Percentiles rank a stretch among this genome's conserved stretches.
Conservation (phyloP, 495 filamentous ascomycete genomes). For the Trichocladium antarcticum region DNA sequence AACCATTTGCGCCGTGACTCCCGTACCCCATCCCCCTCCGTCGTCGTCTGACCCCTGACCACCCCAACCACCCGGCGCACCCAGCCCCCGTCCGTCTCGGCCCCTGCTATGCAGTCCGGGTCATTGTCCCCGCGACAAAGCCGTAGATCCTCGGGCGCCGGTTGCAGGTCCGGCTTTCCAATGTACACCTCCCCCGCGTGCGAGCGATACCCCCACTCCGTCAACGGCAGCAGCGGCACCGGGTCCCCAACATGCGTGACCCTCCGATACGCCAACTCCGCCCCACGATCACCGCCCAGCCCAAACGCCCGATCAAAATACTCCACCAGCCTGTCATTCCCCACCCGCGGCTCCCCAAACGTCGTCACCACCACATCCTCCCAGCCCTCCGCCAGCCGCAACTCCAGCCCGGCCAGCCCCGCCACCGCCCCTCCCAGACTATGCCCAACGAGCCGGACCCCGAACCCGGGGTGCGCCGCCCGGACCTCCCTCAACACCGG, state of each 20-base stretch:
- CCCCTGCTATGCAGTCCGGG: constrained; percentile 53
- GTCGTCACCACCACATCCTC: constrained; percentile 64
- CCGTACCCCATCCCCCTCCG: constrained; percentile 2
- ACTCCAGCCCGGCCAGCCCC: constrained; percentile 70
- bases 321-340: constrained; percentile 57
- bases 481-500: constrained; percentile 45
- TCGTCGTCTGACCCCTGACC: background rate
- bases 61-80: constrained; percentile 7
- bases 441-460: constrained; percentile 72
- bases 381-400: constrained; percentile 47
- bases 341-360: constrained; percentile 82
- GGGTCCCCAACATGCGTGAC: constrained; percentile 83
- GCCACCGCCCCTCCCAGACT: constrained; percentile 90
- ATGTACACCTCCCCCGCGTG: constrained; percentile 88
- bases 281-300: constrained; percentile 23
- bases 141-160: constrained; percentile 52
- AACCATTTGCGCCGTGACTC: constrained; percentile 27
- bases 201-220: constrained; percentile 74
- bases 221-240: constrained; percentile 73
- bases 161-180: constrained; percentile 54
- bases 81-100: constrained; percentile 29
- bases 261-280: constrained; percentile 48
- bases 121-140: constrained; percentile 64
- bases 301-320: constrained; percentile 61
- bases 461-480: constrained; percentile 54